A percentile compares a stretch with the other conserved stretches of the same genome.
Conservation (phyloP, 192 early-diverging fungal species). For the Gonapodya sp. region DNA sequence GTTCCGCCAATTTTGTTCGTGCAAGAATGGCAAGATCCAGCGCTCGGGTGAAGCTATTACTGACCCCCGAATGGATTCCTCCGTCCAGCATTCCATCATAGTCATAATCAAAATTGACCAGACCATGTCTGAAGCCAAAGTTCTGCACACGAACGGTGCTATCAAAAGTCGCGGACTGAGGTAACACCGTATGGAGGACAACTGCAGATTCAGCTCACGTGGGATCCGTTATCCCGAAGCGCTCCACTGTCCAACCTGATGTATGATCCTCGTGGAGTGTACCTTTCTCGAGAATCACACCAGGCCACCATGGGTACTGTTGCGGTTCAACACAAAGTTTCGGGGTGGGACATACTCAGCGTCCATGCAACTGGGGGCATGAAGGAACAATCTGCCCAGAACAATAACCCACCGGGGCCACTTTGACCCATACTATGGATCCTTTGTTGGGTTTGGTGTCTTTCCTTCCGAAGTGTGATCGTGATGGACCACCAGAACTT, state of each 20-base stretch:
- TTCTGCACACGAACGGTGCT: not conserved
- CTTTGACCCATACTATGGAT: not conserved
- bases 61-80: not conserved
- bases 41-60: not conserved
- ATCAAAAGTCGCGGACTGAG: no score
- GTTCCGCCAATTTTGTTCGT: no score
- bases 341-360: no score
- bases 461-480: not conserved
- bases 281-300: not conserved
- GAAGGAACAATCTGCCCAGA: no score
- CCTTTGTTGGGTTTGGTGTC: not conserved
- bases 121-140: not conserved
- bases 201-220: not conserved
- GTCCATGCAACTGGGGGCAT: no score
- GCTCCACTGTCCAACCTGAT: not conserved
- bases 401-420: not conserved
- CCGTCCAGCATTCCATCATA: not conserved
- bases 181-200: no score
- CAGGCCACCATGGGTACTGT: not conserved
- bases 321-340: no score
- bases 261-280: not conserved
- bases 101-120: not conserved
- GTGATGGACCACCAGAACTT: not conserved
- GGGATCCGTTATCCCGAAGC: not conserved
- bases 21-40: not conserved